These are phyloP conservation scores for Penicillium verhagenii DNA, from an alignment of 495 filamentous ascomycete genomes.

Conservation along the genomic window DNA sequence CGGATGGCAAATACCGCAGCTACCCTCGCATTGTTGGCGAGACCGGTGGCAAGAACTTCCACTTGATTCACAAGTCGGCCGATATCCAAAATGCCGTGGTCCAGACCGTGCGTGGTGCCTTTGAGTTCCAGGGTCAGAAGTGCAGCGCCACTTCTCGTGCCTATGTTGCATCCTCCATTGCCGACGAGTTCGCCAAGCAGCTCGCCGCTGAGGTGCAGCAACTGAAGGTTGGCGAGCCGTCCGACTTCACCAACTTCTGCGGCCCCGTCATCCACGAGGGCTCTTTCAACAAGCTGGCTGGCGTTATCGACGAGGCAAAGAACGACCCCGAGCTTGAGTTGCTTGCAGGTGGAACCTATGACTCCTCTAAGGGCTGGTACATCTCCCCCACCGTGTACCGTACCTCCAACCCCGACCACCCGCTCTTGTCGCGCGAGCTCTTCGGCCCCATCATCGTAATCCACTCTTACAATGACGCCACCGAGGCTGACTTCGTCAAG, in stretches of 20 bases:
- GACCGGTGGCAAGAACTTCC: conserved; percentile 89
- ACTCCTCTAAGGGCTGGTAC: conserved; percentile 62
- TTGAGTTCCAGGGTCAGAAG: conserved; percentile 87
- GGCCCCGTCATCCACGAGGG: conserved; percentile 56
- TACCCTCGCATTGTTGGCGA: conserved; percentile 85
- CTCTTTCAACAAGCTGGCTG: conserved; percentile 52
- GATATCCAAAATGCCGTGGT: conserved; percentile 72
- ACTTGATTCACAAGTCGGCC: conserved; percentile 71
- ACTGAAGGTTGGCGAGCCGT: conserved; percentile 67
- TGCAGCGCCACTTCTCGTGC: conserved; percentile 78
- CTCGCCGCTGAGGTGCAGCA: conserved; percentile 64
- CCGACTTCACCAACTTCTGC: conserved; percentile 62
- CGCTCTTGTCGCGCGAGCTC: conserved; percentile 59
- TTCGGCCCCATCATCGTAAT: conserved; percentile 63
- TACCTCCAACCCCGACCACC: conserved; percentile 62
- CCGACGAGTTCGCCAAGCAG: conserved; percentile 60
- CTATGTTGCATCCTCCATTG: conserved; percentile 70
- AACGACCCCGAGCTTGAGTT: conserved; percentile 60
- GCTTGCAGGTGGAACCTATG: conserved; percentile 58
- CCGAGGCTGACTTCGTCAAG: conserved; percentile 48
- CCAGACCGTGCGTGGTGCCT: conserved; percentile 78
- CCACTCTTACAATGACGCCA: conserved; percentile 58
- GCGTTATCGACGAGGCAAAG: conserved; percentile 62
- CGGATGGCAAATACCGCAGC: conserved; percentile 66
- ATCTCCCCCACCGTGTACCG: conserved; percentile 67